Percentiles rank a stretch among this genome's conserved stretches.
These are phyloP conservation scores for Eimeria maxima DNA, from an alignment of 169 alveolate species.

Conservation along the genomic window DNA sequence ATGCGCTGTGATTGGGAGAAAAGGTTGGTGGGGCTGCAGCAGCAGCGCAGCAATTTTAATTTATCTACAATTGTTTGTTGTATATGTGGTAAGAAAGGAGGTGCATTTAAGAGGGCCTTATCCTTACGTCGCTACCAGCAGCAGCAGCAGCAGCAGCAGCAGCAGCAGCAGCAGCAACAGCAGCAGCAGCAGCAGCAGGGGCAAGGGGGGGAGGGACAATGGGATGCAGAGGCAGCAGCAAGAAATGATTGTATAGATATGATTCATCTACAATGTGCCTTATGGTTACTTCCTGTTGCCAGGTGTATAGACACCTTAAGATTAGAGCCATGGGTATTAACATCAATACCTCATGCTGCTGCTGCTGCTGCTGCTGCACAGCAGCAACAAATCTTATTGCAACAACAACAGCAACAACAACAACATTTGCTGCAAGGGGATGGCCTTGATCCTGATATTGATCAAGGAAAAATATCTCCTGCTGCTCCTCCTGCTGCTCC, in stretches of 20 bases:
- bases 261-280: constrained; percentile 80
- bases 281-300: constrained; percentile 84
- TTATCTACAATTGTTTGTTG: constrained; percentile 52
- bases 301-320: constrained; percentile 71
- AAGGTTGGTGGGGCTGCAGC: constrained; percentile 73
- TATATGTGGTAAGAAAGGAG: constrained; percentile 79
- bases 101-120: constrained; percentile 55
- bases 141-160: constrained; percentile 45
- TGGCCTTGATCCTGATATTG: too few species aligned
- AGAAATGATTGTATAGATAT: constrained; percentile 7
- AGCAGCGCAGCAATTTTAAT: constrained; percentile 62
- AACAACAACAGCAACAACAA: too few species aligned
- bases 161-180: neutral
- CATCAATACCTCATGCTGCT: too few species aligned
- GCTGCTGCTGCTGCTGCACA: too few species aligned
- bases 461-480: too few species aligned
- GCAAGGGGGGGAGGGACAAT: too few species aligned
- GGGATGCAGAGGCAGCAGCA: constrained; percentile 28
- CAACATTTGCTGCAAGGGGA: too few species aligned
- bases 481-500: too few species aligned
- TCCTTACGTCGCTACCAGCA: neutral
- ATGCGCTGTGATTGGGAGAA: constrained; percentile 78
- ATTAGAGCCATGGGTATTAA: constrained; percentile 83
- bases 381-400: too few species aligned
- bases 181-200: neutral